Evolutionary conservation across 805 yeast genomes (phyloP).

Genomic region (Schizosaccharomyces octosporus): DNA sequence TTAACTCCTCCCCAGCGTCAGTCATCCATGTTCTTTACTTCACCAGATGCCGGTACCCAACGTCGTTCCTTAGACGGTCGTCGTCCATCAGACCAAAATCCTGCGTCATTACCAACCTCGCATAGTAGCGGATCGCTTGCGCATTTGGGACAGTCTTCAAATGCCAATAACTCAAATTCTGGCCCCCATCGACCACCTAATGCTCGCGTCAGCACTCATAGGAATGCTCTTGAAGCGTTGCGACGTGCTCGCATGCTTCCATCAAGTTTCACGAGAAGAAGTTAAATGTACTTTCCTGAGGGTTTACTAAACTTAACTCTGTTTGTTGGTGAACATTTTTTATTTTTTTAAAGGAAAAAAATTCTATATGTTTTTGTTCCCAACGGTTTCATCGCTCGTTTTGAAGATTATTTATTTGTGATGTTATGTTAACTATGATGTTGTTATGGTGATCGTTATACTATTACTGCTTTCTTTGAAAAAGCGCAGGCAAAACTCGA

Average conservation of each 20-base stretch:
- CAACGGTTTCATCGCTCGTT: too few species aligned
- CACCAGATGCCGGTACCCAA: background rate
- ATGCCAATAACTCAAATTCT: background rate
- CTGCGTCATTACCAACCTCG: background rate
- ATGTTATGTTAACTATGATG: too few species aligned
- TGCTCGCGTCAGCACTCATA: background rate
- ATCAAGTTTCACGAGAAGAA: background rate
- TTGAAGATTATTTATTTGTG: too few species aligned
- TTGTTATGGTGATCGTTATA: too few species aligned
- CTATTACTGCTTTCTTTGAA: too few species aligned
- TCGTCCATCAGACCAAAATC: background rate
- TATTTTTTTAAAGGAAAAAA: too few species aligned
- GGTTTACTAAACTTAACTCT: too few species aligned
- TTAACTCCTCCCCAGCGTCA: background rate
- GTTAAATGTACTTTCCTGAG: background rate
- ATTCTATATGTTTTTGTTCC: too few species aligned
- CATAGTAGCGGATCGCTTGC: background rate
- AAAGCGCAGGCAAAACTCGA: too few species aligned
- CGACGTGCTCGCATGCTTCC: slow-evolving; percentile 1
- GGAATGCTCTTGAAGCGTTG: background rate
- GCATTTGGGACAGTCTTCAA: background rate
- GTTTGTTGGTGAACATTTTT: too few species aligned
- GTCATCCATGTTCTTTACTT: background rate
- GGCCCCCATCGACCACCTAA: background rate
- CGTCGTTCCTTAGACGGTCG: background rate